These are phyloP conservation scores for Trichoderma koningii DNA, from an alignment of 2,329 filamentous ascomycete species.

Conservation along the genomic window DNA sequence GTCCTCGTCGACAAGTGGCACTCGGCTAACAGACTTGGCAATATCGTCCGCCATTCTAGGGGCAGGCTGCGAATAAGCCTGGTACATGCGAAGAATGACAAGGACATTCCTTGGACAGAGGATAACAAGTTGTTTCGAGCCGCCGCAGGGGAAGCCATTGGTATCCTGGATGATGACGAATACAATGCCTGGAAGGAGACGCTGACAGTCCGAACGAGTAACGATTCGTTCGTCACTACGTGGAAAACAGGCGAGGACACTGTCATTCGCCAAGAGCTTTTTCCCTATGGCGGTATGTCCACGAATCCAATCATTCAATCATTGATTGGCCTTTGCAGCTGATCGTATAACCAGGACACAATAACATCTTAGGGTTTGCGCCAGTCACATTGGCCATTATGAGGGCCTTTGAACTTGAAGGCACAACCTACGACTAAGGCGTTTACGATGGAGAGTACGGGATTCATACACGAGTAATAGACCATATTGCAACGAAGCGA, in stretches of 20 bases:
- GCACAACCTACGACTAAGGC: constrained; percentile 35
- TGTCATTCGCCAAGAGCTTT: constrained; percentile 56
- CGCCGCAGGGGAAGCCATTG: constrained; percentile 55
- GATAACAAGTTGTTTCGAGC: constrained; percentile 64
- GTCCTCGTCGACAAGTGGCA: constrained; percentile 81
- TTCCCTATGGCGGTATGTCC: constrained; percentile 56
- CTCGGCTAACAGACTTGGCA: constrained; percentile 66
- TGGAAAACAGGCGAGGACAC: constrained; percentile 50
- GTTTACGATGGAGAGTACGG: background rate
- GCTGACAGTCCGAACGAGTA: constrained; percentile 47
- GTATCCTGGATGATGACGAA: constrained; percentile 40
- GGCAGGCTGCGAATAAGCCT: constrained; percentile 65
- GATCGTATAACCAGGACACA: constrained; percentile 58
- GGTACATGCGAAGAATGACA: constrained; percentile 79
- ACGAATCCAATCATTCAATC: background rate
- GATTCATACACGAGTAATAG: background rate
- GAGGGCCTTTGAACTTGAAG: constrained; percentile 59
- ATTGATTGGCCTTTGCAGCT: background rate
- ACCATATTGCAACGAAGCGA: no score
- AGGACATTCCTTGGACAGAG: constrained; percentile 76
- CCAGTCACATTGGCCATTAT: constrained; percentile 65
- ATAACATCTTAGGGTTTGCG: constrained; percentile 66
- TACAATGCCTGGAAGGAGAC: constrained; percentile 51
- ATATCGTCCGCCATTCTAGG: constrained; percentile 54
- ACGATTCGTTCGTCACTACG: constrained; percentile 52